phyloP scores from a whole-genome alignment of 768 basidiomycete genomes.

The Rhodotorula graminis region DNA sequence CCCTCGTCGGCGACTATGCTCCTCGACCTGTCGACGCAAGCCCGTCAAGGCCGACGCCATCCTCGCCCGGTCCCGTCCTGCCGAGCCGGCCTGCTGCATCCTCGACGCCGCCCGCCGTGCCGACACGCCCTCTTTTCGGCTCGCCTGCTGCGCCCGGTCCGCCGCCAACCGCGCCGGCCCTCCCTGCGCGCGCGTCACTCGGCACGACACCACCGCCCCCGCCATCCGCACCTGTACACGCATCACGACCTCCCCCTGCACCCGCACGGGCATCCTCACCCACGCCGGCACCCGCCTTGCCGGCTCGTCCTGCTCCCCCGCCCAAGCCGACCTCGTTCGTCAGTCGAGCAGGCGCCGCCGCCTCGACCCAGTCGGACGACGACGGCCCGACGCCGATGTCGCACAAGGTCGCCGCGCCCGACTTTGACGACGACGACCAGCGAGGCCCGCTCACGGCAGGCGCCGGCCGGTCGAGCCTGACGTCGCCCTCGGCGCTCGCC shows the following conservation, averaged over 20 bases:
- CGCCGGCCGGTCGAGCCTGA: not conserved
- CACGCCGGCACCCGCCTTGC: not conserved
- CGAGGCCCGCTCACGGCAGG: not conserved
- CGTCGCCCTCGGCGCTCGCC: not conserved
- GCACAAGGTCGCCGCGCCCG: not conserved
- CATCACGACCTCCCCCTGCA: no score
- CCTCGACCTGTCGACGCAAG: not conserved
- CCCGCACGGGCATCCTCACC: not conserved
- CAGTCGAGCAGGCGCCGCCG: not conserved
- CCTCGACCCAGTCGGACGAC: not conserved
- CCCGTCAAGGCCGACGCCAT: not conserved
- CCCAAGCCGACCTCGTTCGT: not conserved
- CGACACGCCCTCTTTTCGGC: not conserved
- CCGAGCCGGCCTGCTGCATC: no score
- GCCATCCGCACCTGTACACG: no score
- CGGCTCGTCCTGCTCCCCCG: not conserved
- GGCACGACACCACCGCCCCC: no score
- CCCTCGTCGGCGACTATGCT: constrained; percentile 29
- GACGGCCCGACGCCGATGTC: not conserved
- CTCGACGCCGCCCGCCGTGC: not conserved
- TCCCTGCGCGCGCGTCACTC: not conserved
- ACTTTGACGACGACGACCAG: constrained; percentile 6
- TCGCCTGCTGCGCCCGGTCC: no score
- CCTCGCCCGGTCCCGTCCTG: not conserved
- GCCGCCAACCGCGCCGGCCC: not conserved